phyloP scores from a whole-genome alignment of 73 alveolate species.

The Uronychia binucleata region DNA sequence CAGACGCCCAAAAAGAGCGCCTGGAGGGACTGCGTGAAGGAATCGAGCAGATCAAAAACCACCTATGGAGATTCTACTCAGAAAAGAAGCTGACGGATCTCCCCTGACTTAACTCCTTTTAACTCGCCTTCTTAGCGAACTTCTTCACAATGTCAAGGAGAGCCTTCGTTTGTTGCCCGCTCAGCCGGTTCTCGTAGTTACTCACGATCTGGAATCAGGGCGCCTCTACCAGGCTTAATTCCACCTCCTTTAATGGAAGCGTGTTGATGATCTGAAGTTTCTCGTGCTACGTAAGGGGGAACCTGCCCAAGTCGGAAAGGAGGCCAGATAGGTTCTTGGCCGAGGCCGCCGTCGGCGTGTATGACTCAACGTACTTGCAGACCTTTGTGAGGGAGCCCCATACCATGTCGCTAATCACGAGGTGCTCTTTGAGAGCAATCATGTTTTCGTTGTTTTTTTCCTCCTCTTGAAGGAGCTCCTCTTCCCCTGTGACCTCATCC shows the following conservation, averaged over 20 bases:
- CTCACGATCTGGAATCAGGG: neutral
- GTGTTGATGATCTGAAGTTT: neutral
- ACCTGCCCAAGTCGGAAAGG: neutral
- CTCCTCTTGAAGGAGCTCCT: neutral
- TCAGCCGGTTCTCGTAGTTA: neutral
- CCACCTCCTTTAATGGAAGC: neutral
- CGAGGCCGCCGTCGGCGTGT: neutral
- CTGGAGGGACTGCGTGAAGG: neutral
- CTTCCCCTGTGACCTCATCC: neutral
- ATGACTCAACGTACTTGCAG: neutral
- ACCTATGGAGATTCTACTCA: neutral
- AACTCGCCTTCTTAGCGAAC: neutral
- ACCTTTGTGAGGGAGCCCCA: neutral
- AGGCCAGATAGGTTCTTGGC: neutral
- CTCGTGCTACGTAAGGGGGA: neutral
- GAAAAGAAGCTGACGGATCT: neutral
- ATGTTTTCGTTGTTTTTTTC: neutral
- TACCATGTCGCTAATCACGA: neutral
- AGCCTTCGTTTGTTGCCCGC: neutral
- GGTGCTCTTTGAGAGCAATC: neutral
- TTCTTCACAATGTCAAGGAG: neutral
- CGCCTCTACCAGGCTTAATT: neutral
- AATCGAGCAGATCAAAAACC: neutral
- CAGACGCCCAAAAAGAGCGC: neutral
- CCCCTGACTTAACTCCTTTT: neutral